Percentiles rank a stretch among this genome's conserved stretches.
These are phyloP conservation scores for Williopsis jadinii DNA, from an alignment of 1,139 yeast genomes.

Conservation along the genomic window DNA sequence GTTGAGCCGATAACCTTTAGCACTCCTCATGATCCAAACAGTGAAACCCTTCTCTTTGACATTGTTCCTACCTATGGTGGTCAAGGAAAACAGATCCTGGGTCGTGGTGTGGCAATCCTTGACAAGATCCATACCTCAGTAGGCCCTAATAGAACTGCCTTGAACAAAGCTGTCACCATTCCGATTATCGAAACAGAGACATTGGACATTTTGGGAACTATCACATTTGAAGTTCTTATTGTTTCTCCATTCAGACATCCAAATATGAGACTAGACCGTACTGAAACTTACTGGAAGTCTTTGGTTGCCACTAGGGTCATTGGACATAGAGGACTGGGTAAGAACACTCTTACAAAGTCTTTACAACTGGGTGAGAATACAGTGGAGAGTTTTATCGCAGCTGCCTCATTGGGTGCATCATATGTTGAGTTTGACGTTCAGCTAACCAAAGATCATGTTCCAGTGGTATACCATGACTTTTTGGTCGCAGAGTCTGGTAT, in stretches of 20 bases:
- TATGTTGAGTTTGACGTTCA: constrained; percentile 97
- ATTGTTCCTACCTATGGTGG: constrained; percentile 86
- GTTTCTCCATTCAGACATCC: constrained; percentile 73
- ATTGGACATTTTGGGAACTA: constrained; percentile 68
- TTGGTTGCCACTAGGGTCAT: constrained; percentile 84
- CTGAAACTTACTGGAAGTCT: constrained; percentile 90
- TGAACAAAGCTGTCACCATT: constrained; percentile 60
- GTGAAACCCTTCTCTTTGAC: constrained; percentile 70
- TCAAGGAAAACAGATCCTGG: constrained; percentile 46
- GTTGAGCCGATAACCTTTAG: constrained; percentile 81
- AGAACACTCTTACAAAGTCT: constrained; percentile 69
- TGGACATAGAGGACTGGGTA: constrained; percentile 96
- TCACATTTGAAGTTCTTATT: constrained; percentile 68
- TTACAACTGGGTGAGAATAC: constrained; percentile 95
- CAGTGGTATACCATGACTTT: constrained; percentile 94
- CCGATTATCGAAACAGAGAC: constrained; percentile 73
- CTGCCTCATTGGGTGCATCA: constrained; percentile 90
- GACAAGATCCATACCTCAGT: constrained; percentile 59
- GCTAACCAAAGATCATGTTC: constrained; percentile 85
- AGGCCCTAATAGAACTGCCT: constrained; percentile 62
- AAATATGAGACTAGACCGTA: constrained; percentile 57
- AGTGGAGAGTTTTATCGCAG: constrained; percentile 91
- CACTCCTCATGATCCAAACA: constrained; percentile 41
- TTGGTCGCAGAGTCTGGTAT: constrained; percentile 94
- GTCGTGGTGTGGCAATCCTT: constrained; percentile 80